phyloP scores from a whole-genome alignment of 805 yeast genomes.

The Sugiyamaella chiloensis region DNA sequence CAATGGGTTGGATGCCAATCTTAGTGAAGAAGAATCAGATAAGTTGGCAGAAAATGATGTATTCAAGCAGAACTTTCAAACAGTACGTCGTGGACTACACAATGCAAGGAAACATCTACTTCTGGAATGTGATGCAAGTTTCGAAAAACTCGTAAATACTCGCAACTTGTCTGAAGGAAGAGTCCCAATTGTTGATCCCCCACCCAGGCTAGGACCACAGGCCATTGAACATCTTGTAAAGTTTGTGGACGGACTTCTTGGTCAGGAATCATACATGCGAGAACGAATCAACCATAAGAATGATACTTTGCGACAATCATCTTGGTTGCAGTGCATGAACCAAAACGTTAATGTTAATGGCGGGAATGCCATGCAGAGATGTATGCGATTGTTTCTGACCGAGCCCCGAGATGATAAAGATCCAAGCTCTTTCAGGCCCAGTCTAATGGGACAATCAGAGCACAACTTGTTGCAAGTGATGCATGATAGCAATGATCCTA shows the following conservation, averaged over 20 bases:
- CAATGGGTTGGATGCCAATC: not conserved
- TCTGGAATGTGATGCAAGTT: constrained; percentile 25
- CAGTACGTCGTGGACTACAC: constrained; percentile 2
- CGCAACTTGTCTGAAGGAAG: constrained; percentile 18
- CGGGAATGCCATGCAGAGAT: not conserved
- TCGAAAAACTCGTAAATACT: constrained; percentile 23
- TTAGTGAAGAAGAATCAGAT: not conserved
- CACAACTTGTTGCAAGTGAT: not conserved
- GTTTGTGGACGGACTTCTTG: not conserved
- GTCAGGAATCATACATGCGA: not conserved
- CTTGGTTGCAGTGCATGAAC: too few species aligned
- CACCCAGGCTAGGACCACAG: constrained; percentile 17
- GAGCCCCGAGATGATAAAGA: not conserved
- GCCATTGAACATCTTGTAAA: not conserved
- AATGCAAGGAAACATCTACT: constrained; percentile 20
- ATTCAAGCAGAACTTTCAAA: not conserved
- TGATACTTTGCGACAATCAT: too few species aligned
- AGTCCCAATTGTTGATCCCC: constrained; percentile 13
- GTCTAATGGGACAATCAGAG: not conserved
- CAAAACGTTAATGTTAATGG: not conserved
- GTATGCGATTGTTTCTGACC: not conserved
- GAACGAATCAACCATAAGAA: too few species aligned
- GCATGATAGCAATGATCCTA: not conserved
- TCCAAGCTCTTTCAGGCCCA: not conserved
- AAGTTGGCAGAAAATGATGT: constrained; percentile 1